Conservation (phyloP, 1,139 yeast genomes). For the Kodamaea arcana region DNA sequence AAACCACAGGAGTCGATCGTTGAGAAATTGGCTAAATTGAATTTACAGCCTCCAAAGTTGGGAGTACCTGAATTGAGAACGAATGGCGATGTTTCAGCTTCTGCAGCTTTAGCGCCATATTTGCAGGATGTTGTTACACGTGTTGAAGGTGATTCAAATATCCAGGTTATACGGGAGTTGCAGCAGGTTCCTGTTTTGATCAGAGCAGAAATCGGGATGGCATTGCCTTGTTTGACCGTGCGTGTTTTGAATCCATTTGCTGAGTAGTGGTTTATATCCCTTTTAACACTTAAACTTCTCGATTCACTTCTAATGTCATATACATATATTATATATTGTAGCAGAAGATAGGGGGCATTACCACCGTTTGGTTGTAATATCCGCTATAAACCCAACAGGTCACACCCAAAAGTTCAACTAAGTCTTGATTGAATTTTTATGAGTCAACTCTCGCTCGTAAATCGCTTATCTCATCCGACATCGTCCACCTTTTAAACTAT, state of each 20-base stretch:
- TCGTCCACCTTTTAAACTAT: background rate
- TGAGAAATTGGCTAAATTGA: constrained; percentile 46
- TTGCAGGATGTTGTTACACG: constrained; percentile 53
- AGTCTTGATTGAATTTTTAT: no score
- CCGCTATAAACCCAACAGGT: no score
- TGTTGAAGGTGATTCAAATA: constrained; percentile 53
- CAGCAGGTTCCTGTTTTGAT: constrained; percentile 78
- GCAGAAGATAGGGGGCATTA: background rate
- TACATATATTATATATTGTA: background rate
- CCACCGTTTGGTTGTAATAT: background rate
- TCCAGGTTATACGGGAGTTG: constrained; percentile 81
- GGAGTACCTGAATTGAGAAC: constrained; percentile 29
- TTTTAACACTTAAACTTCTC: no score
- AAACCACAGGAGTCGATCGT: constrained; percentile 36
- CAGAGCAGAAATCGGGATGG: constrained; percentile 92
- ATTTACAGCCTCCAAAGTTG: constrained; percentile 51
- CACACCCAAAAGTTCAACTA: no score
- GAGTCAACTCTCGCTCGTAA: no score
- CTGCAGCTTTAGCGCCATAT: constrained; percentile 51
- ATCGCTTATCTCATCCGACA: background rate
- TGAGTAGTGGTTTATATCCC: constrained; percentile 5
- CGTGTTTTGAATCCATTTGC: constrained; percentile 88
- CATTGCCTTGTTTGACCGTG: constrained; percentile 90
- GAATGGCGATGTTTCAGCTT: constrained; percentile 15
- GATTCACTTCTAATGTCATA: background rate